These are phyloP conservation scores for Chondrus crispus DNA, from an alignment of 23 red algal genomes.

Conservation along the genomic window DNA sequence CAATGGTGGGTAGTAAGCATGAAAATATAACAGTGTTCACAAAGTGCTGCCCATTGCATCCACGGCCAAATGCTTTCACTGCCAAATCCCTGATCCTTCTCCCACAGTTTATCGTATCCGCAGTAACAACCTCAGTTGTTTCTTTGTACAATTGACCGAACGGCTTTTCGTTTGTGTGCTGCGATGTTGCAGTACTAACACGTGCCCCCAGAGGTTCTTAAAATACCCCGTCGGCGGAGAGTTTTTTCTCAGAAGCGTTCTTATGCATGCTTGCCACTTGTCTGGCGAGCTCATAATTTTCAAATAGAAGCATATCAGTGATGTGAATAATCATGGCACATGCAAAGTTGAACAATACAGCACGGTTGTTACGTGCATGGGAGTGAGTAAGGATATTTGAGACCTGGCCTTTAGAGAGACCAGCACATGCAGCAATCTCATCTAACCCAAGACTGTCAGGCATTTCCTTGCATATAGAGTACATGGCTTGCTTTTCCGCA, in stretches of 20 bases:
- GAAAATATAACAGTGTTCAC: not conserved
- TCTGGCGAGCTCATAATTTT: not conserved
- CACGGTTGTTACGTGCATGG: constrained; percentile 1
- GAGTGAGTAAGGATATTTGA: not conserved
- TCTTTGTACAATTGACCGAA: no score
- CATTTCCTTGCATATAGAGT: not conserved
- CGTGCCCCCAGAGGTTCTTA: no score
- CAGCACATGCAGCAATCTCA: not conserved
- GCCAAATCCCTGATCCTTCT: not conserved
- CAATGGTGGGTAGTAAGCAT: not conserved
- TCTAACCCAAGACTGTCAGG: not conserved
- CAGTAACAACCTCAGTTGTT: no score
- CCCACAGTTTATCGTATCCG: no score
- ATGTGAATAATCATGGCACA: not conserved
- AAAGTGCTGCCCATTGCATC: not conserved
- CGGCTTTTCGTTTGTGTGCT: no score
- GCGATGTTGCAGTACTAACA: no score
- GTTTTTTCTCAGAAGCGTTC: no score
- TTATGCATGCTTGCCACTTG: no score
- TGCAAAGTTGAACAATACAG: not conserved
- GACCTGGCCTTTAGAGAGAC: not conserved
- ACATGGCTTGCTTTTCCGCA: not conserved
- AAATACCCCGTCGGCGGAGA: no score
- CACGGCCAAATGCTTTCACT: not conserved
- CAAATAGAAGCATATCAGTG: not conserved